These are phyloP conservation scores for Penicillium cinerascens DNA, from an alignment of 495 filamentous ascomycete genomes.

Conservation along the genomic window DNA sequence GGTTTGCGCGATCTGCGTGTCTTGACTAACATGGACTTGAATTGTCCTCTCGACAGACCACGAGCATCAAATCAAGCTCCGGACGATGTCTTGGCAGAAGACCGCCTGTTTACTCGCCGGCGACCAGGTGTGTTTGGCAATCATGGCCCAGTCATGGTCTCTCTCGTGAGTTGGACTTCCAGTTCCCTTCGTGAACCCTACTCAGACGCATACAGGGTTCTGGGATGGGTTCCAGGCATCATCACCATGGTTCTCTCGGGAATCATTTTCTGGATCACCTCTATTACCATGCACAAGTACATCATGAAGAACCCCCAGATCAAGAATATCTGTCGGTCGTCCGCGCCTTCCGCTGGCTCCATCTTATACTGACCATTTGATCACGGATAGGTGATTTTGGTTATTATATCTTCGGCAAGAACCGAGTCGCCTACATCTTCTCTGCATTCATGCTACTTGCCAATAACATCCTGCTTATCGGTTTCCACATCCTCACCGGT, in stretches of 20 bases:
- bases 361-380: background rate
- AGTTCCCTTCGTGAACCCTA: background rate
- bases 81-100: slow-evolving; percentile 50
- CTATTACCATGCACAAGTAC: slow-evolving; percentile 46
- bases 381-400: slow-evolving; percentile 30
- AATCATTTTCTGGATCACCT: slow-evolving; percentile 40
- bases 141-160: slow-evolving; percentile 49
- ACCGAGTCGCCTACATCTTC: slow-evolving; percentile 32
- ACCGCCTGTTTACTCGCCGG: slow-evolving; percentile 42
- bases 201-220: slow-evolving; percentile 21
- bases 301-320: slow-evolving; percentile 49
- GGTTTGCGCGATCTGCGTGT: background rate
- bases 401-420: slow-evolving; percentile 41
- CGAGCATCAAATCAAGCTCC: slow-evolving; percentile 43
- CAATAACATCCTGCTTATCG: slow-evolving; percentile 39
- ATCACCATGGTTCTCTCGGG: slow-evolving; percentile 37
- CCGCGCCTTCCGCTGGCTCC: background rate
- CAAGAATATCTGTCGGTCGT: slow-evolving; percentile 39
- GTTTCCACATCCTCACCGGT: slow-evolving; percentile 39
- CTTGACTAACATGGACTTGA: background rate
- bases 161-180: slow-evolving; percentile 31
- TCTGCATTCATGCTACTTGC: slow-evolving; percentile 38
- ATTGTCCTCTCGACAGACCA: slow-evolving; percentile 27
- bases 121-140: slow-evolving; percentile 48
- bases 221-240: slow-evolving; percentile 47